phyloP scores from a whole-genome alignment of 225 moss, liverwort and hornwort species.

The Marchantia paleacea region DNA sequence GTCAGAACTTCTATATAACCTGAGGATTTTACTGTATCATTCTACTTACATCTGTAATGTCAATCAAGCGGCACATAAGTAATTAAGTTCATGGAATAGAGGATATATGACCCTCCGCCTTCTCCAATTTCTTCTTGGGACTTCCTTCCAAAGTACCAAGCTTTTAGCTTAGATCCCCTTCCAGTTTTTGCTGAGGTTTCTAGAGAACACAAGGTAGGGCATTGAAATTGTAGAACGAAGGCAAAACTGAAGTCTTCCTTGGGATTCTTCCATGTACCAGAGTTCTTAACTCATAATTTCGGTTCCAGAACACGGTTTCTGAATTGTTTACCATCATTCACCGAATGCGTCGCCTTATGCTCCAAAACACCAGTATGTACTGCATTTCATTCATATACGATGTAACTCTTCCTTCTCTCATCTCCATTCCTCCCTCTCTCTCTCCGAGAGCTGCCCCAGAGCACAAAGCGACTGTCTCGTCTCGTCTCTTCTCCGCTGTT shows the following conservation, averaged over 20 bases:
- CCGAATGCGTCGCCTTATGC: background rate
- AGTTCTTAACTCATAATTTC: conserved; percentile 31
- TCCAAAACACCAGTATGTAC: too few relatives aligned
- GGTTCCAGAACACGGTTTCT: conserved; percentile 22
- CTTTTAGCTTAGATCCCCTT: conserved; percentile 26
- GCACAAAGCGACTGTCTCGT: background rate
- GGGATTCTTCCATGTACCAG: conserved; percentile 38
- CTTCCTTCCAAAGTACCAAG: conserved; percentile 19
- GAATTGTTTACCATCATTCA: background rate
- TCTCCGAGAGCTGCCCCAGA: too few relatives aligned
- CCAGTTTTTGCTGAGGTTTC: conserved; percentile 32
- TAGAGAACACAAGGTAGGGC: conserved; percentile 24
- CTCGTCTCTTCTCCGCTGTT: background rate
- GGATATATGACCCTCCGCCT: conserved; percentile 25
- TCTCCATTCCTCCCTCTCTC: background rate
- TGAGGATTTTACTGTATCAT: conserved; percentile 52
- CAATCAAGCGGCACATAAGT: conserved; percentile 45
- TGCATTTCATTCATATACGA: background rate
- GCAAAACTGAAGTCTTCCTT: conserved; percentile 27
- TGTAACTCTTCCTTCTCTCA: background rate
- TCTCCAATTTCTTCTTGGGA: conserved; percentile 33
- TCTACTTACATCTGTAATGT: conserved; percentile 38
- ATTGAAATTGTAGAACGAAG: conserved; percentile 36
- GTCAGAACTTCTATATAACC: conserved; percentile 35
- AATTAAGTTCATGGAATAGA: conserved; percentile 35